phyloP scores from a whole-genome alignment of 805 yeast species.

The Zygoascus flipseniorum region DNA sequence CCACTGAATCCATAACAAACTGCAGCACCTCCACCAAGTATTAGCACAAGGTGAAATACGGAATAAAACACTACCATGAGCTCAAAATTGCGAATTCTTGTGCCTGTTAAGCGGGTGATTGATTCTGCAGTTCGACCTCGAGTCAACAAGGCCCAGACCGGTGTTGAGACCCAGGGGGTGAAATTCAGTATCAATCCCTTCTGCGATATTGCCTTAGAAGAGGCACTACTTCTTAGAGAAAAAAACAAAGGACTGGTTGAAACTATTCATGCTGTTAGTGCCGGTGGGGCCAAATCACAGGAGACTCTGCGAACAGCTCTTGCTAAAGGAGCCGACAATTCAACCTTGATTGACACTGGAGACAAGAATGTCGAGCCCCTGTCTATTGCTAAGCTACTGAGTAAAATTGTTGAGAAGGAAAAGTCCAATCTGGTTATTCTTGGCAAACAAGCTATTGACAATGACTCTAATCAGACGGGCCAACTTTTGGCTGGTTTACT shows the following conservation, averaged over 20 bases:
- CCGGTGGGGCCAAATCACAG: conserved; percentile 80
- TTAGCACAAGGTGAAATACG: neutral
- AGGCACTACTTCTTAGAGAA: conserved; percentile 73
- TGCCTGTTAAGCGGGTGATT: conserved; percentile 91
- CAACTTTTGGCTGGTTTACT: conserved; percentile 91
- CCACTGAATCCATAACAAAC: neutral
- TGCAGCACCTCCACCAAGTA: neutral
- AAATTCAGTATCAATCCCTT: conserved; percentile 93
- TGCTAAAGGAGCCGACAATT: conserved; percentile 89
- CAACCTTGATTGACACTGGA: conserved; percentile 74
- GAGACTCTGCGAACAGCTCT: conserved; percentile 82
- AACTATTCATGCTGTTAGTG: conserved; percentile 80
- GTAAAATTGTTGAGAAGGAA: conserved; percentile 61
- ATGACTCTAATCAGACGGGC: conserved; percentile 91
- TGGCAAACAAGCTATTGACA: conserved; percentile 97
- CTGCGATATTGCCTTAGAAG: conserved; percentile 97
- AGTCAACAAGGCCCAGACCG: conserved; percentile 75
- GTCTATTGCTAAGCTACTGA: conserved; percentile 76
- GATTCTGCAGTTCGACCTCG: conserved; percentile 92
- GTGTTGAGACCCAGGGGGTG: conserved; percentile 80
- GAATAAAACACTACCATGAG: conserved; percentile 12
- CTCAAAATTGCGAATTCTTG: conserved; percentile 49
- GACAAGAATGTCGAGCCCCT: conserved; percentile 75
- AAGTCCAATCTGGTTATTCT: conserved; percentile 71
- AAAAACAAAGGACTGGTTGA: conserved; percentile 61